Percentiles rank a stretch among this genome's conserved stretches.
Evolutionary conservation across 176 grass and related monocot genomes (phyloP).

Genomic region (Oryza meridionalis): DNA sequence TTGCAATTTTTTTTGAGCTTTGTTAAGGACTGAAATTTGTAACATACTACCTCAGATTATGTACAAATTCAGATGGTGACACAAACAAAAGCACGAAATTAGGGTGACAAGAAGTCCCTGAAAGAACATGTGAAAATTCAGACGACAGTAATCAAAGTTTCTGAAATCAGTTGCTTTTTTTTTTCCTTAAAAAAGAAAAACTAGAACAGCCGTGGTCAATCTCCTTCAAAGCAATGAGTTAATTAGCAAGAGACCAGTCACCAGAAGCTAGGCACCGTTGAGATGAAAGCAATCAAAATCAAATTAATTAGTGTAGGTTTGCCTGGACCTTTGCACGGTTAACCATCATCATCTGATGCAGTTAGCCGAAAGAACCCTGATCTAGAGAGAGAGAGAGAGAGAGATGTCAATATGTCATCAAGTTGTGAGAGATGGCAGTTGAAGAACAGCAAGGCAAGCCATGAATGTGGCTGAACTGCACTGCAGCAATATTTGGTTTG

Average conservation of each 20-base stretch:
- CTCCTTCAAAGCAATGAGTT: neutral
- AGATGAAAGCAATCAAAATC: neutral
- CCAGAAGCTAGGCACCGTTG: neutral
- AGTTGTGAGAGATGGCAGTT: neutral
- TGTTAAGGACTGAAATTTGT: neutral
- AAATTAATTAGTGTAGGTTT: neutral
- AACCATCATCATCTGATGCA: neutral
- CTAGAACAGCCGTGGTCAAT: neutral
- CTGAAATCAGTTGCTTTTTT: neutral
- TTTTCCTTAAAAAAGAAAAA: neutral
- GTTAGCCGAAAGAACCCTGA: slow-evolving; percentile 1
- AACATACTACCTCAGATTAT: neutral
- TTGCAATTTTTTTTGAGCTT: neutral
- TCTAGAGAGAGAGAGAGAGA: neutral
- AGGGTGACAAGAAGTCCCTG: neutral
- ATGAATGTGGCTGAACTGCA: neutral
- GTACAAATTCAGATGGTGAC: neutral
- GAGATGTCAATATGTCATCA: neutral
- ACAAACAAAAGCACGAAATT: neutral
- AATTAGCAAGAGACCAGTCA: neutral
- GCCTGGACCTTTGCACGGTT: neutral
- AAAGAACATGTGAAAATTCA: neutral
- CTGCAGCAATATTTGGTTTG: neutral
- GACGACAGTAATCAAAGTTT: neutral
- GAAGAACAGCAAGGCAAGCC: neutral